Conservation (phyloP, 2,329 filamentous ascomycete genomes). For the Didymosphaeria variabile region DNA sequence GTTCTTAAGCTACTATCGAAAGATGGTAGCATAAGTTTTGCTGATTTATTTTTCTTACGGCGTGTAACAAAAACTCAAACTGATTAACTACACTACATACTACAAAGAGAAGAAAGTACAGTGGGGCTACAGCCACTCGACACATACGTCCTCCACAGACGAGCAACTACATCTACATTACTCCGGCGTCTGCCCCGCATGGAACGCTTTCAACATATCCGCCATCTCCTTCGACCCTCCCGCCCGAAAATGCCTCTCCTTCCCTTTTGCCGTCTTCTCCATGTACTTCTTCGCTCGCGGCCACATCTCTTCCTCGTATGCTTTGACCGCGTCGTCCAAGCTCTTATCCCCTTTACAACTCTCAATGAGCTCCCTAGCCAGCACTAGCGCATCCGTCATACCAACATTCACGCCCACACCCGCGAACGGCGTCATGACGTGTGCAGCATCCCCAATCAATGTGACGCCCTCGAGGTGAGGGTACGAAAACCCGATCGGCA, state of each 20-base stretch:
- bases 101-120: too few species aligned
- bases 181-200: constrained; percentile 10
- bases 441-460: constrained; percentile 67
- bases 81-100: too few species aligned
- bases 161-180: neutral
- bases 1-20: too few species aligned
- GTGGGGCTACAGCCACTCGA: too few species aligned
- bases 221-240: constrained; percentile 31
- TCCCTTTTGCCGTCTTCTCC: constrained; percentile 28
- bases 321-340: constrained; percentile 28
- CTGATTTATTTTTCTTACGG: too few species aligned
- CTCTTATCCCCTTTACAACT: constrained; percentile 30
- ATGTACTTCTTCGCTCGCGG: constrained; percentile 7
- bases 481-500: constrained; percentile 64
- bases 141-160: too few species aligned
- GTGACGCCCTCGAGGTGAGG: constrained; percentile 59
- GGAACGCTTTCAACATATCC: constrained; percentile 31
- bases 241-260: constrained; percentile 32
- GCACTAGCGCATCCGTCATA: constrained; percentile 62
- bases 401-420: constrained; percentile 69
- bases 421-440: constrained; percentile 66
- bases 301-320: constrained; percentile 32
- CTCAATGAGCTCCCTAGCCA: constrained; percentile 49
- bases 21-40: too few species aligned
- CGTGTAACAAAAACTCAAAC: too few species aligned